Evolutionary conservation across 2,329 filamentous ascomycete species (phyloP).

Genomic region (Diaporthe ilicicola): DNA sequence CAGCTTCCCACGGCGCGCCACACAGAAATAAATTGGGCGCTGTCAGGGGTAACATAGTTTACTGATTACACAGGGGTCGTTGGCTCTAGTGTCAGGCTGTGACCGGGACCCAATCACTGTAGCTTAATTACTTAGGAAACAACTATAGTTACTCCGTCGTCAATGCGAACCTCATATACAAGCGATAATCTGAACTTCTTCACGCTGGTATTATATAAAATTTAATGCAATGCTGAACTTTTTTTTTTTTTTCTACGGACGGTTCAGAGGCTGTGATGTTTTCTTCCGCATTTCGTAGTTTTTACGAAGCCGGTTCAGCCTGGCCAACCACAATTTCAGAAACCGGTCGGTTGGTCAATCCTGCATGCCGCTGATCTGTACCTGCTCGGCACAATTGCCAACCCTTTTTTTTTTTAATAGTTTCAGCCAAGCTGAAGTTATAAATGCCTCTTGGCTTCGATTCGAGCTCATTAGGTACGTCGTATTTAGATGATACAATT

Average conservation of each 20-base stretch:
- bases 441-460: not conserved
- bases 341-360: not conserved
- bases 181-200: too few relatives aligned
- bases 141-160: not conserved
- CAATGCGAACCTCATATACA: not conserved
- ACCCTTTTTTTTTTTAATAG: not conserved
- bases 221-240: too few relatives aligned
- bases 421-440: not conserved
- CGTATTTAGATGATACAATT: constrained; percentile 7
- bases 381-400: too few relatives aligned
- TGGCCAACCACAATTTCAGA: not conserved
- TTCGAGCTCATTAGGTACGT: not conserved
- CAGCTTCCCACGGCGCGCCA: not conserved
- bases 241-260: too few relatives aligned
- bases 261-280: too few relatives aligned
- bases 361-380: too few relatives aligned
- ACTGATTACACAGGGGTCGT: not conserved
- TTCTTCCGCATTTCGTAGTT: too few relatives aligned
- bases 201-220: too few relatives aligned
- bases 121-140: too few relatives aligned
- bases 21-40: not conserved
- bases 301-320: not conserved
- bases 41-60: not conserved
- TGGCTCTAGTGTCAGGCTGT: not conserved
- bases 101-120: not conserved